phyloP scores from a whole-genome alignment of 495 filamentous ascomycete species.

The Penicillium robsamsonii region DNA sequence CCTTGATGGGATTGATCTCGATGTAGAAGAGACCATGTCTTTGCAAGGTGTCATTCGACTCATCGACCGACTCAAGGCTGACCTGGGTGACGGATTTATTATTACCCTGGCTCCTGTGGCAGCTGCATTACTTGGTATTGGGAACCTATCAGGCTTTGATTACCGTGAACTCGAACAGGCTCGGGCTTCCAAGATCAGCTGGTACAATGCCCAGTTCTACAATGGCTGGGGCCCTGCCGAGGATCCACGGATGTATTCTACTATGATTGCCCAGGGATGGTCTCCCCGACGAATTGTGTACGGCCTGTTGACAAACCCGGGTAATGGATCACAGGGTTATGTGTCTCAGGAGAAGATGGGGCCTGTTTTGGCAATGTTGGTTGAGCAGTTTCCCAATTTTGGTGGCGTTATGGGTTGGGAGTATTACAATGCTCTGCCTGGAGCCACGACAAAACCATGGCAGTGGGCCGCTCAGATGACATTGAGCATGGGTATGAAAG shows the following conservation, averaged over 20 bases:
- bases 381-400: constrained; percentile 59
- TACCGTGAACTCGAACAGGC: constrained; percentile 64
- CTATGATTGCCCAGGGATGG: constrained; percentile 63
- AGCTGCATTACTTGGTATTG: constrained; percentile 57
- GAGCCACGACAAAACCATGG: constrained; percentile 60
- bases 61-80: constrained; percentile 66
- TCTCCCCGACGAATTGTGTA: constrained; percentile 63
- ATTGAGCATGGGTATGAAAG: constrained; percentile 49
- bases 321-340: constrained; percentile 60
- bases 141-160: constrained; percentile 72
- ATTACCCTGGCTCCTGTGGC: constrained; percentile 81
- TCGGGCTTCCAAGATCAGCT: constrained; percentile 63
- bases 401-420: constrained; percentile 88
- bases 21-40: constrained; percentile 79
- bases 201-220: constrained; percentile 88
- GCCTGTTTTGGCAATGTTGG: constrained; percentile 41
- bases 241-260: constrained; percentile 59
- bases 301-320: constrained; percentile 69
- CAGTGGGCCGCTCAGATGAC: constrained; percentile 64
- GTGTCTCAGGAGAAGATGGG: constrained; percentile 50
- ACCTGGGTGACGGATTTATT: constrained; percentile 68
- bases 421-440: constrained; percentile 71
- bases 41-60: constrained; percentile 65
- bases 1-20: constrained; percentile 75
- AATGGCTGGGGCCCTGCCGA: constrained; percentile 71